phyloP scores from a whole-genome alignment of 148 eudicot genomes.

The Rhododendron henanense region DNA sequence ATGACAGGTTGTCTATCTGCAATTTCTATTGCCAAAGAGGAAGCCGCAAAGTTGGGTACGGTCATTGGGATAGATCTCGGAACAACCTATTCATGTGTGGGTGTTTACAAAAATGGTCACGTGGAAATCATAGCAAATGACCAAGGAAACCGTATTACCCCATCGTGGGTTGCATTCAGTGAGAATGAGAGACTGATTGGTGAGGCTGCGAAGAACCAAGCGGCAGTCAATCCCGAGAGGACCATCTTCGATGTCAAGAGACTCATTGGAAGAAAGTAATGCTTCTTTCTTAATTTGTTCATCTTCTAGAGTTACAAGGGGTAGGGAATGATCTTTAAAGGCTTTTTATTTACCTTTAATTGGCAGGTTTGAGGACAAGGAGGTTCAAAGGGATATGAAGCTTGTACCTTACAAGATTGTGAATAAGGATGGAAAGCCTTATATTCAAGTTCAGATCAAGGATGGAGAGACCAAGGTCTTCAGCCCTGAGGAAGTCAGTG shows the following conservation, averaged over 20 bases:
- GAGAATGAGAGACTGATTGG: constrained; percentile 31
- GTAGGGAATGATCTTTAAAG: not conserved
- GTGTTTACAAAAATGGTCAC: constrained; percentile 38
- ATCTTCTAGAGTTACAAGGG: no score
- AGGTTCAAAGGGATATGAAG: constrained; percentile 41
- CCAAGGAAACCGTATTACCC: constrained; percentile 45
- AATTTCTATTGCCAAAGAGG: constrained; percentile 41
- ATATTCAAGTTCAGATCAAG: constrained; percentile 28
- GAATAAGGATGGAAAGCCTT: constrained; percentile 36
- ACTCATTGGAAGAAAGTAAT: constrained; percentile 36
- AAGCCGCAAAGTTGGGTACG: constrained; percentile 31
- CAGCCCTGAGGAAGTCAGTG: constrained; percentile 38
- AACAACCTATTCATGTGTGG: constrained; percentile 42
- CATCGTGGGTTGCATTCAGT: constrained; percentile 40
- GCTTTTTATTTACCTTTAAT: not conserved
- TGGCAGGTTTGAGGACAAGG: constrained; percentile 37
- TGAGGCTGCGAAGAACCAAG: constrained; percentile 41
- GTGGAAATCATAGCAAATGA: constrained; percentile 46
- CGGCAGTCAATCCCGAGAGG: constrained; percentile 30
- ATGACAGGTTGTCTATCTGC: constrained; percentile 34
- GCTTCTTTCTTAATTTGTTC: not conserved
- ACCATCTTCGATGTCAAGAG: constrained; percentile 37
- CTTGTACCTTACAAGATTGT: constrained; percentile 31
- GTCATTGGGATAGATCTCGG: constrained; percentile 43
- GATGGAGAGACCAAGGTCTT: constrained; percentile 39